A percentile compares a stretch with the other conserved stretches of the same genome.
Conservation (phyloP, 192 early-diverging fungal species). For the Funneliformis mosseae region DNA sequence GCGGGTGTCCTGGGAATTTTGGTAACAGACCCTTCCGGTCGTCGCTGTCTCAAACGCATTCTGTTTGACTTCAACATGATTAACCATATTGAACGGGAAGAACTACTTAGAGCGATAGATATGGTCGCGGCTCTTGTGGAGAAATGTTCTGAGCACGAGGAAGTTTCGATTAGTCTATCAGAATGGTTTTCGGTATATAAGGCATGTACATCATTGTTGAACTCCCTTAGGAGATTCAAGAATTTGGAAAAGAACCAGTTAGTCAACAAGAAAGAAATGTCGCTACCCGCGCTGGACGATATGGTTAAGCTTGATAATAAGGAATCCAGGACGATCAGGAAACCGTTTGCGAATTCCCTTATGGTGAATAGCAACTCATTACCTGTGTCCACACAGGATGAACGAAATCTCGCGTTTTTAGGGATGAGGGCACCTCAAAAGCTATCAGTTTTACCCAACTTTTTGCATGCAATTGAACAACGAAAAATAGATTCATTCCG, state of each 20-base stretch:
- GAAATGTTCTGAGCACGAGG: background rate
- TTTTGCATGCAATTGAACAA: background rate
- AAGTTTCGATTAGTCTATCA: background rate
- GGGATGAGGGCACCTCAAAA: background rate
- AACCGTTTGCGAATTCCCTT: background rate
- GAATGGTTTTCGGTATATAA: background rate
- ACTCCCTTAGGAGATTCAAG: background rate
- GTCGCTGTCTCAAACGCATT: background rate
- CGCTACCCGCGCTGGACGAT: background rate
- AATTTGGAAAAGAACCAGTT: background rate
- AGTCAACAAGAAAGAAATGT: background rate
- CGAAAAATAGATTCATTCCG: constrained; percentile 13
- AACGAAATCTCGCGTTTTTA: background rate
- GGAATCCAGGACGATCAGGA: background rate
- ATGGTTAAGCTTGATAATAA: background rate
- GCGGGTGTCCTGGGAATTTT: background rate
- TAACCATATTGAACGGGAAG: background rate
- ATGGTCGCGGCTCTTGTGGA: background rate
- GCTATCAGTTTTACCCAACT: background rate
- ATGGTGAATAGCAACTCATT: no score
- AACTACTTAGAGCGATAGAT: background rate
- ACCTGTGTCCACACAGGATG: background rate
- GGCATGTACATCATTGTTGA: background rate
- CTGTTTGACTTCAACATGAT: constrained; percentile 9
- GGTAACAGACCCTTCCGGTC: background rate